phyloP scores from a whole-genome alignment of 1,139 yeast species.

The Yamadazyma atlantica region DNA sequence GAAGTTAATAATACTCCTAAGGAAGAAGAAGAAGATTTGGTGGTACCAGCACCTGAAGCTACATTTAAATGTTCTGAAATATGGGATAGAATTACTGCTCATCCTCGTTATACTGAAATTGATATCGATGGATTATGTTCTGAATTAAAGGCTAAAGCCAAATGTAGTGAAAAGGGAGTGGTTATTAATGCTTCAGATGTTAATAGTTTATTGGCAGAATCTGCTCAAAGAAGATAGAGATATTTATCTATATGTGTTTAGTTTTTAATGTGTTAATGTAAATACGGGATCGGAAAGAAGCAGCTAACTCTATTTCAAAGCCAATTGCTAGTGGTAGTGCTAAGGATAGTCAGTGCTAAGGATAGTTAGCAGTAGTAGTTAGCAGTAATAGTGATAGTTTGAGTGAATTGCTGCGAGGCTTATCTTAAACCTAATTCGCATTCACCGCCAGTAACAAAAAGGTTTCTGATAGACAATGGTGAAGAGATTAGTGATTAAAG shows the following conservation, averaged over 20 bases:
- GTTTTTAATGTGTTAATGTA: constrained; percentile 3
- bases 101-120: constrained; percentile 88
- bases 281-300: constrained; percentile 1
- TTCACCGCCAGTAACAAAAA: no score
- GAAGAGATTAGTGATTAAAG: constrained; percentile 38
- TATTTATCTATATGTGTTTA: background rate
- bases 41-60: constrained; percentile 40
- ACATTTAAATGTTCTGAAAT: constrained; percentile 73
- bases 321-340: no score
- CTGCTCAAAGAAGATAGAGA: constrained; percentile 20
- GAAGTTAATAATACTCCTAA: constrained; percentile 6
- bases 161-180: constrained; percentile 90
- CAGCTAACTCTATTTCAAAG: no score
- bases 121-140: constrained; percentile 91
- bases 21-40: constrained; percentile 25
- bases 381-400: background rate
- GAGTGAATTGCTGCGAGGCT: background rate
- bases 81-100: constrained; percentile 94
- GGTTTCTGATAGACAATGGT: constrained; percentile 18
- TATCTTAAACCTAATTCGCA: no score
- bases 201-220: constrained; percentile 54
- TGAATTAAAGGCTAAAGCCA: constrained; percentile 90
- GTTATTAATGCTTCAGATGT: constrained; percentile 82
- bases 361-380: no score
- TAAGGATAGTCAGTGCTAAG: no score